phyloP scores from a whole-genome alignment of 2,329 filamentous ascomycete species.

The Ceratocystiopsis sp. region DNA sequence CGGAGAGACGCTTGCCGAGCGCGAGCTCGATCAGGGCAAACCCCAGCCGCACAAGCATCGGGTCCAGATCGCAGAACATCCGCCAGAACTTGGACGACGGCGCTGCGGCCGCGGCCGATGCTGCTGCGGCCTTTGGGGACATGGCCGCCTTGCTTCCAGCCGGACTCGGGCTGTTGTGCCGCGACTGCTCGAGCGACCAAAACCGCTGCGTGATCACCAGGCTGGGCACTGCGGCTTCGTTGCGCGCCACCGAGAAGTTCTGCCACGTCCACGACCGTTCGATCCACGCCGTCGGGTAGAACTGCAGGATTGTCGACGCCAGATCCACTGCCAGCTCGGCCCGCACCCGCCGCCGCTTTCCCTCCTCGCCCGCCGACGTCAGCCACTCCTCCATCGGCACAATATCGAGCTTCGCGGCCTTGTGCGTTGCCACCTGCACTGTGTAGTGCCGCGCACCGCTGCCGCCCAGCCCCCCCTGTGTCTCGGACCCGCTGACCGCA shows the following conservation, averaged over 20 bases:
- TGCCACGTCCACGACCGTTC: conserved; percentile 9
- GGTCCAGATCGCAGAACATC: conserved; percentile 7
- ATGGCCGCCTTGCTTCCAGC: too few species aligned
- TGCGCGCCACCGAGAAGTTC: conserved; percentile 7
- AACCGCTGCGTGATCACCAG: conserved; percentile 8
- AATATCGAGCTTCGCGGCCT: conserved; percentile 1
- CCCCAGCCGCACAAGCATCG: conserved; percentile 9
- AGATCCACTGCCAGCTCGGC: conserved; percentile 8
- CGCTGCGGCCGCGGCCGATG: neutral
- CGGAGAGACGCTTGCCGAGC: conserved; percentile 4
- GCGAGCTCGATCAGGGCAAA: conserved; percentile 9
- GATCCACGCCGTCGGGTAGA: conserved; percentile 9
- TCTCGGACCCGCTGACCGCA: conserved; percentile 2
- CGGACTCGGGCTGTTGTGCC: neutral
- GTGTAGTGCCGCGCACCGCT: conserved; percentile 5
- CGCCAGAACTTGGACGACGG: conserved; percentile 7
- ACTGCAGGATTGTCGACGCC: conserved; percentile 8
- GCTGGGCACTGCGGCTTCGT: conserved; percentile 3
- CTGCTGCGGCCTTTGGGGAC: too few species aligned
- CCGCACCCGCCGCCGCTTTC: conserved; percentile 6
- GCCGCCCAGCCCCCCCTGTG: conserved; percentile 6
- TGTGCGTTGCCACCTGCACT: conserved; percentile 4
- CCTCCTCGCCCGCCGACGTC: conserved; percentile 2
- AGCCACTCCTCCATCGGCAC: conserved; percentile 9
- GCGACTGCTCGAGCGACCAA: conserved; percentile 5